A percentile compares a stretch with the other conserved stretches of the same genome.
phyloP scores from a whole-genome alignment of 345 rosid species.

The Angophora floribunda region DNA sequence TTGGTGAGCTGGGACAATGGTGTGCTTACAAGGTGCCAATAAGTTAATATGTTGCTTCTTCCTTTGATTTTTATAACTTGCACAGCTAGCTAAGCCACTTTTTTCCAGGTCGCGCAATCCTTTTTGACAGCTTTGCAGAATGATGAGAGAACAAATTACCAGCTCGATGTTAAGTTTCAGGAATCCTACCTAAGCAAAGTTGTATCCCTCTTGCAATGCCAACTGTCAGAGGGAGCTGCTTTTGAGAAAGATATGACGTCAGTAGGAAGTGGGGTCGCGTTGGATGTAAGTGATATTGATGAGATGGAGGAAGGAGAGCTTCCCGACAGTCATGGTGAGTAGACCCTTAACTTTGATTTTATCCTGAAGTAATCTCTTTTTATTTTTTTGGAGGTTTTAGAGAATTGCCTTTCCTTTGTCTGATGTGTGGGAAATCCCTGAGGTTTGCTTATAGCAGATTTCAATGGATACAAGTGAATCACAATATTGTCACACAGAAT shows the following conservation, averaged over 20 bases:
- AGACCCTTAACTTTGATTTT: background rate
- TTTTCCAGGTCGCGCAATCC: slow-evolving; percentile 78
- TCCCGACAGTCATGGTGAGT: slow-evolving; percentile 80
- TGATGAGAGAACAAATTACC: slow-evolving; percentile 89
- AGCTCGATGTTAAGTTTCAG: slow-evolving; percentile 94
- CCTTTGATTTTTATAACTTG: background rate
- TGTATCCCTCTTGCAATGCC: slow-evolving; percentile 78
- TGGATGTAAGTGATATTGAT: slow-evolving; percentile 23
- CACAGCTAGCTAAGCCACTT: background rate
- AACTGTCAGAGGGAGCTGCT: slow-evolving; percentile 84
- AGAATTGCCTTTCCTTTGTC: background rate
- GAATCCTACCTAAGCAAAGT: slow-evolving; percentile 77
- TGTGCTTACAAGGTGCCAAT: slow-evolving; percentile 91
- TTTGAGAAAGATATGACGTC: slow-evolving; percentile 39
- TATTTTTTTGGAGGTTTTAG: background rate
- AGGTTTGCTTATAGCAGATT: background rate
- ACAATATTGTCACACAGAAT: background rate
- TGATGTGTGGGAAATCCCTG: background rate
- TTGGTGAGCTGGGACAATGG: slow-evolving; percentile 97
- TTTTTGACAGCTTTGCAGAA: slow-evolving; percentile 85
- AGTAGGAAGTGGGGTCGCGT: slow-evolving; percentile 20
- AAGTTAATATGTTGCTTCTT: background rate
- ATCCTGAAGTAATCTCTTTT: background rate
- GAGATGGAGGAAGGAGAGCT: slow-evolving; percentile 99
- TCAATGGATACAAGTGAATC: background rate